These are phyloP conservation scores for Aphanomyces stellatus DNA, from an alignment of 352 stramenopile genomes.

Conservation along the genomic window DNA sequence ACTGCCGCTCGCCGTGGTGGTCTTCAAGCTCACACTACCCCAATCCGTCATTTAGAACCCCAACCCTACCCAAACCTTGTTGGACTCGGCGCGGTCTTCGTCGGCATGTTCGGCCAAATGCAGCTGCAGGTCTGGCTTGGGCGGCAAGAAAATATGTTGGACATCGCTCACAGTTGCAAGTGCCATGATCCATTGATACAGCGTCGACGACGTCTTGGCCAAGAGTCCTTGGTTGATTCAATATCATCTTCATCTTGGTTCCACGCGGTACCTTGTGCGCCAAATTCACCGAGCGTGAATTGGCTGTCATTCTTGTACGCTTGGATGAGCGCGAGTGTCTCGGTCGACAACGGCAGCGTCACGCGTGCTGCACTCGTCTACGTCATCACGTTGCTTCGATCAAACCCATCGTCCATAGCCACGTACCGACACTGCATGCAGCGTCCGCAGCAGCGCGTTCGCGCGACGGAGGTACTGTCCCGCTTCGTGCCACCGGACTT, in stretches of 20 bases:
- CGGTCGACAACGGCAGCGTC: background rate
- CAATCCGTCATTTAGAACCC: background rate
- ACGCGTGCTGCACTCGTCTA: slow-evolving; percentile 22
- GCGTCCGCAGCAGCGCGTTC: slow-evolving; percentile 34
- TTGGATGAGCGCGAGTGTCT: slow-evolving; percentile 29
- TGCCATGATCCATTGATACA: slow-evolving; percentile 48
- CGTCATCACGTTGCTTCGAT: too few relatives aligned
- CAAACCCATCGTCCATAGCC: too few relatives aligned
- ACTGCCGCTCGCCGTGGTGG: slow-evolving; percentile 38
- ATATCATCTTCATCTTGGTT: too few relatives aligned
- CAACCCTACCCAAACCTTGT: slow-evolving; percentile 29
- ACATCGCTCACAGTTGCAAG: slow-evolving; percentile 36
- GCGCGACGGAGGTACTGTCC: slow-evolving; percentile 43
- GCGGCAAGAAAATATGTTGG: slow-evolving; percentile 31
- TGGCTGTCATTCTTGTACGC: slow-evolving; percentile 36
- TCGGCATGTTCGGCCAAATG: slow-evolving; percentile 13
- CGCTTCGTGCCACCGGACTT: slow-evolving; percentile 52
- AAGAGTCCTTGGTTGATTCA: too few relatives aligned
- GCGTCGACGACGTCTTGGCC: slow-evolving; percentile 37
- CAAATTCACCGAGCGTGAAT: slow-evolving; percentile 47
- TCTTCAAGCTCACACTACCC: slow-evolving; percentile 22
- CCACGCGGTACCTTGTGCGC: background rate
- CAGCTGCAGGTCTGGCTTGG: slow-evolving; percentile 7
- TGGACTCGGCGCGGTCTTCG: slow-evolving; percentile 31
- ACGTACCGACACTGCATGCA: slow-evolving; percentile 42